Percentiles rank a stretch among this genome's conserved stretches.
Conservation (phyloP, 495 filamentous ascomycete species). For the Penicillium maclennaniae region DNA sequence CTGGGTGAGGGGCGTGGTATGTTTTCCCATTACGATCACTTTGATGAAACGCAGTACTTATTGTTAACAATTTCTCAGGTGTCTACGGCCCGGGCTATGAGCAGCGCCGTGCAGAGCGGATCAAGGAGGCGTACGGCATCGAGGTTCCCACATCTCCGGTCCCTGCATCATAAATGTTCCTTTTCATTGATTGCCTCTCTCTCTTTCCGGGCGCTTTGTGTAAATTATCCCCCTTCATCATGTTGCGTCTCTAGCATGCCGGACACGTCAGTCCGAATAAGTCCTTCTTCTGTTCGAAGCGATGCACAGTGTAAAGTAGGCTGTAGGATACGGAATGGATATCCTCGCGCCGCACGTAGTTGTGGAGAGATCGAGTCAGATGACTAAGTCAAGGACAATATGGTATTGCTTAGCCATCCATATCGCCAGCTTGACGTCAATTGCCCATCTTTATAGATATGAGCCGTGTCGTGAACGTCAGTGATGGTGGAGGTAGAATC, state of each 20-base stretch:
- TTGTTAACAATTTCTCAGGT: slow-evolving; percentile 50
- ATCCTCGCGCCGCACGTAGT: background rate
- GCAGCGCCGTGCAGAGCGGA: slow-evolving; percentile 75
- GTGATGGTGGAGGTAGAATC: background rate
- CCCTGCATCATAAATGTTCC: slow-evolving; percentile 38
- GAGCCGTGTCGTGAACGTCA: background rate
- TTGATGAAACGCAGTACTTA: background rate
- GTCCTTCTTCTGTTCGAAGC: slow-evolving; percentile 15
- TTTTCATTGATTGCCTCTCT: slow-evolving; percentile 13
- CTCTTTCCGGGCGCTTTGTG: slow-evolving; percentile 29
- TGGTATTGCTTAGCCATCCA: background rate
- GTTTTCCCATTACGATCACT: slow-evolving; percentile 19
- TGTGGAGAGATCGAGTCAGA: background rate
- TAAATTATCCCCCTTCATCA: slow-evolving; percentile 44
- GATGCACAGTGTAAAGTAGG: background rate
- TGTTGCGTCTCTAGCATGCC: slow-evolving; percentile 35
- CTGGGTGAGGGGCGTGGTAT: slow-evolving; percentile 89
- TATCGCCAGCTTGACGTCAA: background rate
- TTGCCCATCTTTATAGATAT: background rate
- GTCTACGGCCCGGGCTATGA: slow-evolving; percentile 81
- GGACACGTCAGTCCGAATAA: slow-evolving; percentile 25
- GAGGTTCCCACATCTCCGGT: slow-evolving; percentile 57
- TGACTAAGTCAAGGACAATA: background rate
- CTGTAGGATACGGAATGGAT: background rate
- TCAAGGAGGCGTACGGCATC: slow-evolving; percentile 88